Evolutionary conservation across 768 basidiomycete genomes (phyloP), one percentile per base, ranked within the genome.

Genomic region (Saitozyma sp.): DNA sequence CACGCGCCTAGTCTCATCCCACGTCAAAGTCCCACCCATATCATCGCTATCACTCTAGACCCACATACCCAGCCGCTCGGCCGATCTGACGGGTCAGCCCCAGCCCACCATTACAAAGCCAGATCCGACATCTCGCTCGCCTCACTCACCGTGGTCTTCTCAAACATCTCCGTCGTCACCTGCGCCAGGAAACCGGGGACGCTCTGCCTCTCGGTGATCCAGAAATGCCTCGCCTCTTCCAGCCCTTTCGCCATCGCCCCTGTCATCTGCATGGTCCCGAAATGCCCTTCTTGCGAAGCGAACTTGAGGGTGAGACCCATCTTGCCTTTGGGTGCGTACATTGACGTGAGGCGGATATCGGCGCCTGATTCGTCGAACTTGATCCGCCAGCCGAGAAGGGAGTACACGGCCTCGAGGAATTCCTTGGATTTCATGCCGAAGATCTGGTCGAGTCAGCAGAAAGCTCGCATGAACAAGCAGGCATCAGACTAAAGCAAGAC

Each of bases 131-230:
- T 52, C 51, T 8, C 51, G 51, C 51, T 46, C n/a, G 45, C 7
- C 13, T 29, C 37, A 68, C 73, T 60, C 61, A 75, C 73, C 74
- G 88, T 90, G 67, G 84, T 84, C 77, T 86, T 87, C 66, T 93
- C 91, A 77, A 89, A 92, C 75, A 90, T 88, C 79, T 92, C 90
- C 69, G 93, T 77, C 39, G 91, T 94, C 46, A 95, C 85, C 71
- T 89, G 90, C 39, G 92, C 91, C 80, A 94, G 79, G 75, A 95
- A 92, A 0, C 92, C 90, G 0, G 92, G 91, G 61, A 92, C 88
- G 77, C 90, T 92, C 79, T 90, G 85, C 73, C 91, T 87, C 65
- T 86, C 85, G 72, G 87, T 86, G 49, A 95, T 88, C 92, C 92
- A 94, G 73, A 90, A 91, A 56, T 84, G 83, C 85, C 92, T 86